Conservation (phyloP, 192 early-diverging fungal species). For the Helicostylum pulchrum region DNA sequence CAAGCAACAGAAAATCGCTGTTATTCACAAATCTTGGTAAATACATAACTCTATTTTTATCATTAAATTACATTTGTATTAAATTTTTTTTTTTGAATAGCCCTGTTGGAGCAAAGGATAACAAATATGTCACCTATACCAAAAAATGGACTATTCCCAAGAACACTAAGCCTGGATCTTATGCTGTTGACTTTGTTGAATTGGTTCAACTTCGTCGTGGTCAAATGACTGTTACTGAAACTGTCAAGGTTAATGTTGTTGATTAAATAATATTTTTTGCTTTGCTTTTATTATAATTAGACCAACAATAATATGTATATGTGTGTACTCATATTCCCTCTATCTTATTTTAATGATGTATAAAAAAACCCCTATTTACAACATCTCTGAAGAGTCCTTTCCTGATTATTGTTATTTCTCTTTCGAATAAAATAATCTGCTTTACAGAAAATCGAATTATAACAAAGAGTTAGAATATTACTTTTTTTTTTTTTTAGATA, state of each 20-base stretch:
- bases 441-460: neutral
- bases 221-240: constrained; percentile 23
- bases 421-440: neutral
- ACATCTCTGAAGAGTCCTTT: neutral
- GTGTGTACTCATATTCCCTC: neutral
- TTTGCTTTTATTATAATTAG: neutral
- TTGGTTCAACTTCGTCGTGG: constrained; percentile 24
- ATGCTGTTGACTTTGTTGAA: constrained; percentile 32
- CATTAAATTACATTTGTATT: neutral
- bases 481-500: too few relatives aligned
- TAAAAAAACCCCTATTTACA: neutral
- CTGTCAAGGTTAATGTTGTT: constrained; percentile 32
- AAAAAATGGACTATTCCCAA: constrained; percentile 29
- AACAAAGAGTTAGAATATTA: too few relatives aligned
- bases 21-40: neutral
- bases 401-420: neutral
- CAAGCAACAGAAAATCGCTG: constrained; percentile 6
- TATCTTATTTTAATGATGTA: constrained; percentile 4
- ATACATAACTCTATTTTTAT: too few relatives aligned
- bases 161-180: constrained; percentile 35
- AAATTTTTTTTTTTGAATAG: constrained; percentile 13
- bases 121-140: constrained; percentile 31
- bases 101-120: constrained; percentile 31
- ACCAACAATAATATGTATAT: too few relatives aligned
- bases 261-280: constrained; percentile 17